These are phyloP conservation scores for Ascomycota sp. DNA, from an alignment of 2,329 filamentous ascomycete genomes.

Conservation along the genomic window DNA sequence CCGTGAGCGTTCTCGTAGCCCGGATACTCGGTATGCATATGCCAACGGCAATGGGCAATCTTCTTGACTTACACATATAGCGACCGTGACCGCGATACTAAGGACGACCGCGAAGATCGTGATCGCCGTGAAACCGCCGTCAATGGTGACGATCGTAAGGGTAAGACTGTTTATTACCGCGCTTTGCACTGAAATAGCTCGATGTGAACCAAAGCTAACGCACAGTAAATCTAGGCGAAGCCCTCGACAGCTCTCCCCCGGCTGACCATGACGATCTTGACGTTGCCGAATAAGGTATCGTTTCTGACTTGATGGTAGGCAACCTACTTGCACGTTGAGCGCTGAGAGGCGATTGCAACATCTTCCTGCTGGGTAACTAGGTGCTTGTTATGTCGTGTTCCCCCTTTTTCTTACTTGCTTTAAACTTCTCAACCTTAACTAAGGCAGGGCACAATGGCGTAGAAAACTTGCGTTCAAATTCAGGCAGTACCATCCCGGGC, in stretches of 20 bases:
- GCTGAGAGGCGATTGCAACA: too few relatives aligned
- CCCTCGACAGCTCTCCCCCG: constrained; percentile 46
- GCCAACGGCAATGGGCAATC: background rate
- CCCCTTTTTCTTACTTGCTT: background rate
- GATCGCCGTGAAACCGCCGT: constrained; percentile 57
- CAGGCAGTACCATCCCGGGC: too few relatives aligned
- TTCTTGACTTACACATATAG: constrained; percentile 8
- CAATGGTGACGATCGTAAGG: constrained; percentile 81
- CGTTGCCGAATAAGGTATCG: constrained; percentile 50
- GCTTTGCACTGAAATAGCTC: too few relatives aligned
- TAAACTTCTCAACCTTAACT: background rate
- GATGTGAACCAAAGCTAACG: too few relatives aligned
- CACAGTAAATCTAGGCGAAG: constrained; percentile 12
- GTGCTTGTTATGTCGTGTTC: background rate
- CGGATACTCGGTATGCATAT: constrained; percentile 33
- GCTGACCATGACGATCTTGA: constrained; percentile 87
- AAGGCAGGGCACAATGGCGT: background rate
- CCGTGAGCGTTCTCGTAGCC: constrained; percentile 56
- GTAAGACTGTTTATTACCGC: constrained; percentile 23
- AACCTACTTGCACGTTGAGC: too few relatives aligned
- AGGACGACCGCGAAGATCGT: constrained; percentile 50
- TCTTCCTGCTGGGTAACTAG: background rate
- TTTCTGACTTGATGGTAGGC: background rate
- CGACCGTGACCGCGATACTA: constrained; percentile 34
- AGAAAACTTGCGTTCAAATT: background rate